Percentiles rank a stretch among this genome's conserved stretches.
Evolutionary conservation across 176 grass and related monocot species (phyloP).

Genomic region (Pontederia crassipes): DNA sequence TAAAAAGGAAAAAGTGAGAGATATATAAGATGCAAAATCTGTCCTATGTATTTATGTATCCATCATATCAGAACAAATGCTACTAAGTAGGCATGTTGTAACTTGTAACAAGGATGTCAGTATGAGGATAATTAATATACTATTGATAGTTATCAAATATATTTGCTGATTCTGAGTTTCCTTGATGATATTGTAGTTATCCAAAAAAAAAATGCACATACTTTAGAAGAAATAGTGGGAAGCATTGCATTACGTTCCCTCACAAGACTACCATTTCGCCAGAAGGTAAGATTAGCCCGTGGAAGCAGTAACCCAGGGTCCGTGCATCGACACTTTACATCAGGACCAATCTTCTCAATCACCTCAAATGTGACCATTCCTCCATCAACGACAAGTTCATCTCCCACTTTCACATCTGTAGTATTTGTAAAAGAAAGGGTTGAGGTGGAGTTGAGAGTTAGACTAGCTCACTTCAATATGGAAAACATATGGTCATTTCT

Average conservation of each 20-base stretch:
- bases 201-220: constrained; percentile 21
- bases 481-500: too few species aligned
- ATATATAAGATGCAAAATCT: constrained; percentile 2
- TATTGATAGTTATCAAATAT: too few species aligned
- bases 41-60: too few species aligned
- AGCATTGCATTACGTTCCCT: constrained; percentile 93
- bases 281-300: constrained; percentile 93
- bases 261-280: constrained; percentile 75
- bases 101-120: too few species aligned
- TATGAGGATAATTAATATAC: too few species aligned
- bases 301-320: constrained; percentile 89
- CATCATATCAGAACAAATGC: too few species aligned
- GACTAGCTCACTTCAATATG: neutral
- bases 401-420: constrained; percentile 84
- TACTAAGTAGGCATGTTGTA: too few species aligned
- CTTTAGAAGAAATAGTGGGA: constrained; percentile 99
- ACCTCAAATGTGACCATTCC: constrained; percentile 98
- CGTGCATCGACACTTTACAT: constrained; percentile 84
- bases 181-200: neutral
- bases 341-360: constrained; percentile 81
- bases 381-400: constrained; percentile 95
- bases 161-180: neutral
- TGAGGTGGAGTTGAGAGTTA: neutral
- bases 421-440: neutral
- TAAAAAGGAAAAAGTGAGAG: constrained; percentile 7